A percentile compares a stretch with the other conserved stretches of the same genome.
Conservation (phyloP, 2,329 filamentous ascomycete species). For the Ophiocordyceps robertsii region DNA sequence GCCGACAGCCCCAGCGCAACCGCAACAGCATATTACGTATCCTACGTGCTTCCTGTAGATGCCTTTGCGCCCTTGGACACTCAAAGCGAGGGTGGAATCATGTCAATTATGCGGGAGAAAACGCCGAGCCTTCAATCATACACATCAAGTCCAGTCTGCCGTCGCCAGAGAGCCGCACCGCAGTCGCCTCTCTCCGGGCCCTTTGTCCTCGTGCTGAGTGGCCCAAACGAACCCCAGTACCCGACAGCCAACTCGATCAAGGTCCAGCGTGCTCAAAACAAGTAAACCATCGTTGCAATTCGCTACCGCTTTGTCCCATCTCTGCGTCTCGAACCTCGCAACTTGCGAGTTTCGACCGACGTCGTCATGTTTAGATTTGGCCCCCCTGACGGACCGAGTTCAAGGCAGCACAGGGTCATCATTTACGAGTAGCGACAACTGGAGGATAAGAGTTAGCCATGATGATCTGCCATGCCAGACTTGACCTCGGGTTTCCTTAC, state of each 20-base stretch:
- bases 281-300: constrained; percentile 9
- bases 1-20: too few relatives aligned
- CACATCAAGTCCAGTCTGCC: constrained; percentile 13
- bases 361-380: constrained; percentile 3
- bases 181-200: neutral
- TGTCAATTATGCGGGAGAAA: constrained; percentile 32
- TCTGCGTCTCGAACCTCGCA: neutral
- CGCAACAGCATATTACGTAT: too few relatives aligned
- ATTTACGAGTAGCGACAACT: constrained; percentile 24
- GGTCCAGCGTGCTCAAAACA: constrained; percentile 22
- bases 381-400: neutral
- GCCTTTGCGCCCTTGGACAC: too few relatives aligned
- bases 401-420: constrained; percentile 6
- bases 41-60: neutral
- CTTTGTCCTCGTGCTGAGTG: constrained; percentile 1
- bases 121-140: constrained; percentile 33
- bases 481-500: constrained; percentile 32
- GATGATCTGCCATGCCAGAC: neutral
- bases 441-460: neutral
- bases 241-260: constrained; percentile 16
- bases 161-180: neutral
- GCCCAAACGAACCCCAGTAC: constrained; percentile 15
- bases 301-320: neutral
- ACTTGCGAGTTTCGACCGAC: neutral
- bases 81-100: neutral